phyloP scores from a whole-genome alignment of 1,139 yeast species.

The Arxiozyma telluris region DNA sequence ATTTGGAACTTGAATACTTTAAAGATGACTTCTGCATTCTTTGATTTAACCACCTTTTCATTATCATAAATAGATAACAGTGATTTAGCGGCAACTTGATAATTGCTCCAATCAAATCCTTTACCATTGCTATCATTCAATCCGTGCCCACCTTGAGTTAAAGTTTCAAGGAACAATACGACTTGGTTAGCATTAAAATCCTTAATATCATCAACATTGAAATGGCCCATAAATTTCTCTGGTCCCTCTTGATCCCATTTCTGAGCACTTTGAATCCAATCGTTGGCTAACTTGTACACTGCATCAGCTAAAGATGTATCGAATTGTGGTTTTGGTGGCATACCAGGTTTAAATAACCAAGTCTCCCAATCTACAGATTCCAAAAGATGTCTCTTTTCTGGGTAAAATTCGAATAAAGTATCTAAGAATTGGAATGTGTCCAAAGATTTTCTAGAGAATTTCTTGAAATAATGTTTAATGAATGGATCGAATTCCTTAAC shows the following conservation, averaged over 20 bases:
- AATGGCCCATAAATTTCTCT: conserved; percentile 26
- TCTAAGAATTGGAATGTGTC: conserved; percentile 79
- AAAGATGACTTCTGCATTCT: conserved; percentile 74
- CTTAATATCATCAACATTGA: conserved; percentile 37
- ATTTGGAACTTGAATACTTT: conserved; percentile 65
- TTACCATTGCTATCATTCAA: conserved; percentile 6
- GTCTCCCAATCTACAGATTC: conserved; percentile 74
- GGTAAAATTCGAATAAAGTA: conserved; percentile 54
- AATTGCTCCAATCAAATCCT: conserved; percentile 25
- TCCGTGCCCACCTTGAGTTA: conserved; percentile 34
- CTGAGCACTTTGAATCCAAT: conserved; percentile 44
- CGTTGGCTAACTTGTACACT: conserved; percentile 55
- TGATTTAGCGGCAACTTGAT: conserved; percentile 25
- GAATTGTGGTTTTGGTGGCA: conserved; percentile 79
- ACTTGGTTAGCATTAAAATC: conserved; percentile 65
- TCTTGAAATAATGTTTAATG: conserved; percentile 65
- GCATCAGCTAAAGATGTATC: conserved; percentile 71
- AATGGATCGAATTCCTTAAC: conserved; percentile 59
- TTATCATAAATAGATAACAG: conserved; percentile 25
- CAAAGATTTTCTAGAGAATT: conserved; percentile 59
- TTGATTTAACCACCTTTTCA: conserved; percentile 33
- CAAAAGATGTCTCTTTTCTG: conserved; percentile 31
- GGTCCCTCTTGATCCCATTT: conserved; percentile 14
- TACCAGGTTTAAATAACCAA: conserved; percentile 75
- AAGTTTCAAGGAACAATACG: conserved; percentile 66